Percentiles rank a stretch among this genome's conserved stretches.
phyloP scores from a whole-genome alignment of 148 eudicot genomes.

The Hydrangea macrophylla region DNA sequence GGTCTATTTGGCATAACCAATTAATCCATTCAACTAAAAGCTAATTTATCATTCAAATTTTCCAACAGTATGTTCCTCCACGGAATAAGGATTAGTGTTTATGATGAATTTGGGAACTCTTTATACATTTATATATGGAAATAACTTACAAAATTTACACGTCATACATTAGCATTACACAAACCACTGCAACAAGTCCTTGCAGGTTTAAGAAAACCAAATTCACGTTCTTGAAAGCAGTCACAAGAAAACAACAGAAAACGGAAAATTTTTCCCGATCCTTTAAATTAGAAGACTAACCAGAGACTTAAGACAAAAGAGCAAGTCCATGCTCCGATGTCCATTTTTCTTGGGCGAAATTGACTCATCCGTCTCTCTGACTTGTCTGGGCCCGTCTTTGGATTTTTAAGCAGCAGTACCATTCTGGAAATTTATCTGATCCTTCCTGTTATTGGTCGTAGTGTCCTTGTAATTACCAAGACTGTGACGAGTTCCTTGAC shows the following conservation, averaged over 20 bases:
- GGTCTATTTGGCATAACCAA: too few relatives aligned
- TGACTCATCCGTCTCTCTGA: conserved; percentile 18
- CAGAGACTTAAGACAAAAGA: conserved; percentile 31
- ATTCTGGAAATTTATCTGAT: not conserved
- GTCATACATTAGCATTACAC: conserved; percentile 17
- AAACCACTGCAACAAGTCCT: conserved; percentile 19
- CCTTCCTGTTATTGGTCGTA: conserved; percentile 16
- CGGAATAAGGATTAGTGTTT: not conserved
- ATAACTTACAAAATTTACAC: conserved; percentile 34
- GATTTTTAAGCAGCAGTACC: conserved; percentile 19
- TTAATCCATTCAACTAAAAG: too few relatives aligned
- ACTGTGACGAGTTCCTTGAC: conserved; percentile 41
- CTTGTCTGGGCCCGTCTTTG: conserved; percentile 17
- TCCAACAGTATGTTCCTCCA: not conserved
- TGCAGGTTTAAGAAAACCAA: conserved; percentile 9
- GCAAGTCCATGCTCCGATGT: conserved; percentile 31
- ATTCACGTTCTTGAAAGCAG: conserved; percentile 21
- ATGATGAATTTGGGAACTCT: not conserved
- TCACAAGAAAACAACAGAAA: conserved; percentile 17
- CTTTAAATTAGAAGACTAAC: conserved; percentile 34
- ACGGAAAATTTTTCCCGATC: not conserved
- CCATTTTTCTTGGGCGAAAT: conserved; percentile 20
- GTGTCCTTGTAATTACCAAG: conserved; percentile 27
- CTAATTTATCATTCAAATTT: too few relatives aligned
- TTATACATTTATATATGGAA: not conserved